Percentiles rank a stretch among this genome's conserved stretches.
phyloP scores from a whole-genome alignment of 257 asterid species.

The Przewalskia tangutica region DNA sequence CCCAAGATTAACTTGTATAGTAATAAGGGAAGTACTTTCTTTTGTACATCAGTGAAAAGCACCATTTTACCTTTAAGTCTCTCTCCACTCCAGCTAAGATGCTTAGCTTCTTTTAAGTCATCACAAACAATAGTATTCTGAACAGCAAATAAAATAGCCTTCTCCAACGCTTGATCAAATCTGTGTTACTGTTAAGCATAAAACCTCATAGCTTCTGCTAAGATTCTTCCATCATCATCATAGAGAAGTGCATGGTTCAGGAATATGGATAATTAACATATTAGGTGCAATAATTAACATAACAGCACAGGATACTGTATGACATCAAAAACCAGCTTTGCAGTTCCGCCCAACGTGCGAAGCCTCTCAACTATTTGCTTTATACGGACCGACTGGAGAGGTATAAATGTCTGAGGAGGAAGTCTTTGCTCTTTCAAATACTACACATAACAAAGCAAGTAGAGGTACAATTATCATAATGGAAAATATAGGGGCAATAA shows the following conservation, averaged over 20 bases:
- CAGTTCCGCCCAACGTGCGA: constrained; percentile 90
- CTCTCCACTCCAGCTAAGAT: constrained; percentile 89
- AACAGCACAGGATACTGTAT: constrained; percentile 72
- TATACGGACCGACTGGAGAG: constrained; percentile 89
- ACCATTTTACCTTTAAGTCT: constrained; percentile 61
- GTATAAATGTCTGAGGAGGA: constrained; percentile 97
- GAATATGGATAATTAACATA: background rate
- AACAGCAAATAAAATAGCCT: constrained; percentile 88
- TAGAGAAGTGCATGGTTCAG: background rate
- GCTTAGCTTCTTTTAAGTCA: constrained; percentile 85
- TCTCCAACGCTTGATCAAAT: constrained; percentile 72
- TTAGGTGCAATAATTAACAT: background rate
- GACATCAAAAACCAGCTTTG: constrained; percentile 85
- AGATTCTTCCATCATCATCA: background rate
- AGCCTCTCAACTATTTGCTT: constrained; percentile 77
- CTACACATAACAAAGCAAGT: constrained; percentile 29
- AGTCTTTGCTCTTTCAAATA: constrained; percentile 96
- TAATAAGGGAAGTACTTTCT: background rate
- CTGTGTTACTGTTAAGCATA: constrained; percentile 49
- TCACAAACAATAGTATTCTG: constrained; percentile 96
- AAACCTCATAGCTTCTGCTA: constrained; percentile 6
- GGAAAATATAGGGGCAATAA: background rate
- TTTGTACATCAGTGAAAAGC: background rate
- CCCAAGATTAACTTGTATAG: background rate
- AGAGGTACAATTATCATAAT: background rate